Evolutionary conservation across 2,329 filamentous ascomycete genomes (phyloP).

Genomic region (Talaromyces funiculosus): DNA sequence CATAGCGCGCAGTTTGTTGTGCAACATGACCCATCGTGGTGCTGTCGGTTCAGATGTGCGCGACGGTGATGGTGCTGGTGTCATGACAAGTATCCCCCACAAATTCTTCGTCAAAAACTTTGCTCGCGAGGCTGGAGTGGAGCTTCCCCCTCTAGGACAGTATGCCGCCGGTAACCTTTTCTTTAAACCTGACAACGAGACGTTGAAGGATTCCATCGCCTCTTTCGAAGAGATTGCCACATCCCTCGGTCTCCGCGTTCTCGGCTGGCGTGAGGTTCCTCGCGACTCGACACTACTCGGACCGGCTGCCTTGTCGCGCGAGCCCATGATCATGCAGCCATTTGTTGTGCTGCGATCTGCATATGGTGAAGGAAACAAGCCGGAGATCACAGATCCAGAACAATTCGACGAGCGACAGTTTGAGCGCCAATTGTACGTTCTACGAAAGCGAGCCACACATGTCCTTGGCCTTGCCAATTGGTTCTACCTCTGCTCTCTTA

Average conservation of each 20-base stretch:
- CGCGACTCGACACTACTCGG: conserved; percentile 89
- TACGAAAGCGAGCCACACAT: conserved; percentile 92
- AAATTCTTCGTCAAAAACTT: conserved; percentile 99
- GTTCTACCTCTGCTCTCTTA: conserved; percentile 96
- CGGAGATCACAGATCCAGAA: conserved; percentile 70
- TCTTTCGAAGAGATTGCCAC: conserved; percentile 93
- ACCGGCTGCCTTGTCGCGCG: conserved; percentile 84
- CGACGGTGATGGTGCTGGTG: conserved; percentile 96
- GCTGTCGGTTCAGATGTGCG: conserved; percentile 95
- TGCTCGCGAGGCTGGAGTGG: conserved; percentile 79
- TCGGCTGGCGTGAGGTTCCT: conserved; percentile 95
- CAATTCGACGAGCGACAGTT: conserved; percentile 80
- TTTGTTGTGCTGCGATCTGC: conserved; percentile 83
- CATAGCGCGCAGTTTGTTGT: conserved; percentile 81
- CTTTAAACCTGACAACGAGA: conserved; percentile 93
- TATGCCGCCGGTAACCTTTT: conserved; percentile 98
- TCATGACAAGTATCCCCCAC: conserved; percentile 98
- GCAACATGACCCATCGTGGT: conserved; percentile 99
- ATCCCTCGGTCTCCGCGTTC: conserved; percentile 76
- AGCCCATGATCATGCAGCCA: conserved; percentile 91
- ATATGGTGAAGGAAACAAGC: conserved; percentile 75
- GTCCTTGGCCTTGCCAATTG: conserved; percentile 94
- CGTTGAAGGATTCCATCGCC: conserved; percentile 80
- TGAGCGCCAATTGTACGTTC: conserved; percentile 87
- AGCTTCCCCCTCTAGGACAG: conserved; percentile 80